Evolutionary conservation across 768 basidiomycete species (phyloP), one percentile per base, ranked within the genome.

Genomic region (Cystobasidium tubakii): DNA sequence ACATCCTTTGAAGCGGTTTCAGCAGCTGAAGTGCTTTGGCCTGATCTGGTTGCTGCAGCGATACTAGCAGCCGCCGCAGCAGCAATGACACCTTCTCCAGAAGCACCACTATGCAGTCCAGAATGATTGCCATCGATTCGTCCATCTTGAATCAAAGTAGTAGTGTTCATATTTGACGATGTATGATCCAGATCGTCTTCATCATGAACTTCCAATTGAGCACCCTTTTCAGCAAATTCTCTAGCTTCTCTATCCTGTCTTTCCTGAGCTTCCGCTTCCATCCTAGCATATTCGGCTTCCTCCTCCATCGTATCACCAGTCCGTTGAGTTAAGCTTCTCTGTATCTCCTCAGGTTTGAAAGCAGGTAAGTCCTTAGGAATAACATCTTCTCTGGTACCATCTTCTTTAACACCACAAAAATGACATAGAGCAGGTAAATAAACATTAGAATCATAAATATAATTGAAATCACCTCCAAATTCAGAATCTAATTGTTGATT

Each of bases 401-500:
- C 73, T 33, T 74, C 73, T 50, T 42, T 54, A n/a, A 74, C 36
- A 23, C 73, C 73, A 50, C 73, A 74, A 43, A 29, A 74, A 31
- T 74, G 42, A 55, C 73, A 74, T n/a, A 74, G 31, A 34, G 66
- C 74, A 39, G 53, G 67, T 4, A 74, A 39, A 33, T 70, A 79
- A 89, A 93, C 77, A 90, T 84, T 75, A 85, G 91, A 72, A 86
- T 85, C 73, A 54, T 74, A 74, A 34, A 53, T 29, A 54, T 66
- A 74, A 10, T 67, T 12, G 80, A 87, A 86, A 1, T 87, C 85
- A 0, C 91, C 91, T 17, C 90, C 91, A 79, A 92, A 91, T 76
- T 90, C 90, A 0, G 87, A 85, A 79, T 92, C 91, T 10, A 93
- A 85, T 70, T 93, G 91, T 2, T 85, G 85, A 7, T 81, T 82